A percentile compares a stretch with the other conserved stretches of the same genome.
These are phyloP conservation scores for Clonostachys chloroleuca DNA, from an alignment of 2,329 filamentous ascomycete genomes.

Conservation along the genomic window DNA sequence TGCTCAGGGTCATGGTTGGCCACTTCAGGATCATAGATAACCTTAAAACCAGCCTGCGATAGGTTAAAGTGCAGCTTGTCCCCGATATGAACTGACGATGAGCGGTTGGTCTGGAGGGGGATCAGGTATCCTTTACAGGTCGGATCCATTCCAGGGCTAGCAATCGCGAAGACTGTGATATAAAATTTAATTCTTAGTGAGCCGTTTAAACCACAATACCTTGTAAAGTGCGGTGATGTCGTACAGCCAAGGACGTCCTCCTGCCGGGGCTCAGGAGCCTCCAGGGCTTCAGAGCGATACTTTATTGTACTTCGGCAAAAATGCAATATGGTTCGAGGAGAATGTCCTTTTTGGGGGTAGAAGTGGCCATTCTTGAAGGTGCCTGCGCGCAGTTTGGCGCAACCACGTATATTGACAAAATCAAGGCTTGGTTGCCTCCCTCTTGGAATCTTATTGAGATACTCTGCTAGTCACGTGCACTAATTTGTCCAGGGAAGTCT, in stretches of 20 bases:
- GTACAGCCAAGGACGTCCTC: neutral
- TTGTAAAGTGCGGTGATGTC: neutral
- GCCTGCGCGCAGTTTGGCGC: no score
- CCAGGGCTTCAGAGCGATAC: neutral
- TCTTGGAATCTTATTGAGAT: no score
- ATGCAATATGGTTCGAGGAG: neutral
- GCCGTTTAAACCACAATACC: neutral
- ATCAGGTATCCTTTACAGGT: no score
- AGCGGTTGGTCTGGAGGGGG: neutral
- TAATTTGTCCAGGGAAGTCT: no score
- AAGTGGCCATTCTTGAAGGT: no score
- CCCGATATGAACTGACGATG: neutral
- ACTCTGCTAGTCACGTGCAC: no score
- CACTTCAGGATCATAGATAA: neutral
- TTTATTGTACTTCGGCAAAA: neutral
- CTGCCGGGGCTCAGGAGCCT: neutral
- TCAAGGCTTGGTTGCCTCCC: no score
- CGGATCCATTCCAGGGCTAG: neutral
- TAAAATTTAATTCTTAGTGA: neutral
- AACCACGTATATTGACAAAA: no score
- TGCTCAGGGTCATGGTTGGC: neutral
- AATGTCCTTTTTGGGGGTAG: neutral
- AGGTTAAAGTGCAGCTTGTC: neutral
- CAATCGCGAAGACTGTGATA: neutral
- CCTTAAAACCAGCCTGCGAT: neutral